phyloP scores from a whole-genome alignment of 495 filamentous ascomycete species.

The Daldinia caldariorum region DNA sequence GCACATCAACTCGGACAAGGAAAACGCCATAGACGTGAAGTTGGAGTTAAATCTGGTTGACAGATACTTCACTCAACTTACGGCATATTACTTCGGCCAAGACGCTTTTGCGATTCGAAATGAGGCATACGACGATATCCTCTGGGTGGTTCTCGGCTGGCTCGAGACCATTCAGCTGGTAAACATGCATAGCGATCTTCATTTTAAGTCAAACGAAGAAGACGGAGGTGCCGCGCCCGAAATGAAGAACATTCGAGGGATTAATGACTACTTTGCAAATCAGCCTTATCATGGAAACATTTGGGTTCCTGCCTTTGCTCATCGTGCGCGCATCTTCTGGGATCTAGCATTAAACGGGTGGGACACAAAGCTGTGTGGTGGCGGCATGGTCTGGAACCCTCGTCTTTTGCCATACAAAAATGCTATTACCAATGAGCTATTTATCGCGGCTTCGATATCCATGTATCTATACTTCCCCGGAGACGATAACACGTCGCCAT shows the following conservation, averaged over 20 bases:
- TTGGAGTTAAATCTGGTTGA: slow-evolving; percentile 78
- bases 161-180: slow-evolving; percentile 84
- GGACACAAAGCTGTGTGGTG: slow-evolving; percentile 82
- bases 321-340: slow-evolving; percentile 90
- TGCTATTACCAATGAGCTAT: slow-evolving; percentile 95
- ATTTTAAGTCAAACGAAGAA: slow-evolving; percentile 32
- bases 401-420: slow-evolving; percentile 90
- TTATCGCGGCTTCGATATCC: slow-evolving; percentile 78
- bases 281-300: slow-evolving; percentile 76
- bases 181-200: slow-evolving; percentile 59
- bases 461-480: slow-evolving; percentile 96
- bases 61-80: slow-evolving; percentile 79
- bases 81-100: slow-evolving; percentile 87
- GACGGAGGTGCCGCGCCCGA: slow-evolving; percentile 2
- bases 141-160: slow-evolving; percentile 97
- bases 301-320: slow-evolving; percentile 83
- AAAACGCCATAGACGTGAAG: slow-evolving; percentile 51
- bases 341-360: slow-evolving; percentile 81
- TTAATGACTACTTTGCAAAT: slow-evolving; percentile 33
- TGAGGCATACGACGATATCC: slow-evolving; percentile 94
- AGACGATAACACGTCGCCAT: slow-evolving; percentile 76
- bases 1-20: slow-evolving; percentile 25
- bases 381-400: slow-evolving; percentile 95
- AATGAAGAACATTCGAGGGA: slow-evolving; percentile 13
- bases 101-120: slow-evolving; percentile 77